These are phyloP conservation scores for Kuraishia capsulata DNA, from an alignment of 805 yeast species.

Conservation along the genomic window DNA sequence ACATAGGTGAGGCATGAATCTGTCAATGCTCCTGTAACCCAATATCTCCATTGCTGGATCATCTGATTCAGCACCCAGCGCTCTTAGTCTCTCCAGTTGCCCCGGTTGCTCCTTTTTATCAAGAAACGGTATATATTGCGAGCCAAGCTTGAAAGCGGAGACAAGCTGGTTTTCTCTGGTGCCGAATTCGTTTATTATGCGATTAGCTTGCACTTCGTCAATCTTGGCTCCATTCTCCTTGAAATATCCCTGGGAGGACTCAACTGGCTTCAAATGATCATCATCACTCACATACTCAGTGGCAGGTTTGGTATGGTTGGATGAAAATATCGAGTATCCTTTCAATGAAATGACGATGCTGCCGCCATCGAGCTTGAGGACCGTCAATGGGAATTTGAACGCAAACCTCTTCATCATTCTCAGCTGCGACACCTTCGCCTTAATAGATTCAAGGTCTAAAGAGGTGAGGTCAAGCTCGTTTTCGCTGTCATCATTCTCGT, in stretches of 20 bases:
- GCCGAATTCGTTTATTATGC: too few relatives aligned
- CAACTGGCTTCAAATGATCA: conserved; percentile 43
- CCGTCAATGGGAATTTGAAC: conserved; percentile 51
- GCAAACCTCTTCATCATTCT: conserved; percentile 56
- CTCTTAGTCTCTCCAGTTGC: neutral
- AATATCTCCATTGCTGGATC: conserved; percentile 52
- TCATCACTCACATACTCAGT: conserved; percentile 31
- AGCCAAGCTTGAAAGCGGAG: conserved; percentile 28
- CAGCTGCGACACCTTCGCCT: conserved; percentile 39
- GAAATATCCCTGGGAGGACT: conserved; percentile 29
- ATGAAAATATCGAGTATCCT: conserved; percentile 59
- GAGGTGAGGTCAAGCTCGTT: conserved; percentile 28
- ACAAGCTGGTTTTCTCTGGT: neutral
- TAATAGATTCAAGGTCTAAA: conserved; percentile 31
- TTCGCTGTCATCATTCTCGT: conserved; percentile 2
- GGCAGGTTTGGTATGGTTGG: conserved; percentile 41
- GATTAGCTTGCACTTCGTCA: too few relatives aligned
- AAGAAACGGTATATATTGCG: conserved; percentile 29
- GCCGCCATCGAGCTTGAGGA: conserved; percentile 27
- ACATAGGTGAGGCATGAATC: conserved; percentile 42
- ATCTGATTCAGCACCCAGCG: conserved; percentile 5
- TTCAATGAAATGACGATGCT: conserved; percentile 53
- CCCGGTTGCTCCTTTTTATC: neutral
- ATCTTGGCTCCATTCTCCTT: neutral
- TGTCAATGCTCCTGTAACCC: conserved; percentile 49